Conservation (phyloP, 1,139 yeast species). For the Insectozyma bohioensis region DNA sequence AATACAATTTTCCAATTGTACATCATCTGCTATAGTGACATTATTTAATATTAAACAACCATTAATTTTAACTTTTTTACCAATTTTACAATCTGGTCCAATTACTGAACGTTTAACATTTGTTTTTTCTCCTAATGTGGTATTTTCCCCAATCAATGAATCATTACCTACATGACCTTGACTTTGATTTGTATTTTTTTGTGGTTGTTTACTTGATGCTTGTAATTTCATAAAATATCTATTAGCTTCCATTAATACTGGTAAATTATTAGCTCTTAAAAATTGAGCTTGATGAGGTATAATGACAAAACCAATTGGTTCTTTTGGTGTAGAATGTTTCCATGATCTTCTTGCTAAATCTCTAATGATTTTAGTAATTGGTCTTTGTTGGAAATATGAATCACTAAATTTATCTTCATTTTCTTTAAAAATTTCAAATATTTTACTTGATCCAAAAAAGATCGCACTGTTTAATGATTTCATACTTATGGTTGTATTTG, state of each 20-base stretch:
- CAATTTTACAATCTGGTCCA: slow-evolving; percentile 75
- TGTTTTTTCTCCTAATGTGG: slow-evolving; percentile 70
- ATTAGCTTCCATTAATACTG: slow-evolving; percentile 90
- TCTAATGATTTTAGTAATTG: slow-evolving; percentile 71
- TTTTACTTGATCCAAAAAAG: slow-evolving; percentile 63
- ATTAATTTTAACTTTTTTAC: slow-evolving; percentile 82
- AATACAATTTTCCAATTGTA: slow-evolving; percentile 84
- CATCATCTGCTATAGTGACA: slow-evolving; percentile 77
- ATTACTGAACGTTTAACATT: slow-evolving; percentile 80
- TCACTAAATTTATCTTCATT: slow-evolving; percentile 36
- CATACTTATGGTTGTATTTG: slow-evolving; percentile 74
- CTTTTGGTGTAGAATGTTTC: slow-evolving; percentile 66
- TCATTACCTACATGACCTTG: slow-evolving; percentile 87
- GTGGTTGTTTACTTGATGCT: slow-evolving; percentile 28
- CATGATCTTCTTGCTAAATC: slow-evolving; percentile 91
- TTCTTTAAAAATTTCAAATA: slow-evolving; percentile 38
- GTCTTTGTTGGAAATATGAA: slow-evolving; percentile 39
- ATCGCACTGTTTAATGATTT: slow-evolving; percentile 75
- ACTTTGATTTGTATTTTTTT: slow-evolving; percentile 34
- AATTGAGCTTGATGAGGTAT: slow-evolving; percentile 68
- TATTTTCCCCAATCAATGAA: slow-evolving; percentile 64
- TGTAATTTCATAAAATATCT: slow-evolving; percentile 65
- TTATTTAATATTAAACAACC: slow-evolving; percentile 80
- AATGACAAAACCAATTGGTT: slow-evolving; percentile 62
- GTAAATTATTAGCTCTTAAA: slow-evolving; percentile 72